These are phyloP conservation scores for Leucogyrophana mollusca DNA, from an alignment of 768 basidiomycete genomes.

Conservation along the genomic window DNA sequence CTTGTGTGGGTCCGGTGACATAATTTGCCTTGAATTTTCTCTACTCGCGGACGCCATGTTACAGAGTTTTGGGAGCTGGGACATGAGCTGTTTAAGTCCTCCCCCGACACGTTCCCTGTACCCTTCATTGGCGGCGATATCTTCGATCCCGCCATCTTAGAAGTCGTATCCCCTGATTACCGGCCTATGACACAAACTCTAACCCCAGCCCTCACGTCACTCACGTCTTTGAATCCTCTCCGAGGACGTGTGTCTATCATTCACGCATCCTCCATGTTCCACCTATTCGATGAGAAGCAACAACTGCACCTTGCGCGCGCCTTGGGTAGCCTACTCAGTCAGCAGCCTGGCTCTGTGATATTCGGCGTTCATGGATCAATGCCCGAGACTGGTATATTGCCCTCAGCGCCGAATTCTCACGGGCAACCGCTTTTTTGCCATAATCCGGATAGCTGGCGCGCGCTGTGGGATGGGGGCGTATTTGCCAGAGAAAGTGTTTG, in stretches of 20 bases:
- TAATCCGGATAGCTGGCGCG: constrained; percentile 20
- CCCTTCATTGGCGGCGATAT: constrained; percentile 56
- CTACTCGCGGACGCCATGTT: background rate
- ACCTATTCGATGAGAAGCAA: constrained; percentile 26
- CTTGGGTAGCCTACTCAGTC: constrained; percentile 25
- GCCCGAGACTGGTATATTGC: constrained; percentile 8
- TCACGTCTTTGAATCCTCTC: constrained; percentile 44
- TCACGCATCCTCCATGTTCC: constrained; percentile 49
- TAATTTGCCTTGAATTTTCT: background rate
- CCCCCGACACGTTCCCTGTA: constrained; percentile 49
- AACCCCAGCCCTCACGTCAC: constrained; percentile 26
- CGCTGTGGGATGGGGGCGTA: constrained; percentile 12
- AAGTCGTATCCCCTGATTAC: constrained; percentile 13
- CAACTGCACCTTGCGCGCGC: constrained; percentile 23
- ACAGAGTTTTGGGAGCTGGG: constrained; percentile 63
- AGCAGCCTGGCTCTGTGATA: constrained; percentile 25
- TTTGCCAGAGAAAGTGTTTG: constrained; percentile 33
- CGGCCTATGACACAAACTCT: too few species aligned
- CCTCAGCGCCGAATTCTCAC: background rate
- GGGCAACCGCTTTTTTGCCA: constrained; percentile 20
- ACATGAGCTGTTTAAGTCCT: constrained; percentile 57
- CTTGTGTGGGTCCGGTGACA: background rate
- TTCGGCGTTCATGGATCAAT: constrained; percentile 27
- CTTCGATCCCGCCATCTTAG: constrained; percentile 45
- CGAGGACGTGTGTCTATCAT: constrained; percentile 47